phyloP scores from a whole-genome alignment of 1,284 basidiomycete species.

The Ganoderma resinaceum region DNA sequence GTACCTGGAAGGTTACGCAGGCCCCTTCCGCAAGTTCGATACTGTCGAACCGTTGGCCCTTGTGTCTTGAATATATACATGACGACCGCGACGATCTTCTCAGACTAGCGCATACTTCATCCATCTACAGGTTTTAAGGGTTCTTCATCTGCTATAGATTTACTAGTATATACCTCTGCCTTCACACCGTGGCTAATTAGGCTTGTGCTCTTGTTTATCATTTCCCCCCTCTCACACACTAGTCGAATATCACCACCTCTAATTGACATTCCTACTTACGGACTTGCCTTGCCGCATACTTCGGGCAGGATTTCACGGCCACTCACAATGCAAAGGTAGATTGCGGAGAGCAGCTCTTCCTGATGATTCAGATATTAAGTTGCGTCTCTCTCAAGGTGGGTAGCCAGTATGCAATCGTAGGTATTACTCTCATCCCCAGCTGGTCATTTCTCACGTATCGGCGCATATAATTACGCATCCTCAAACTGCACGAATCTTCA shows the following conservation, averaged over 20 bases:
- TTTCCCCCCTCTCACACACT: neutral
- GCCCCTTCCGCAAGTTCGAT: slow-evolving; percentile 38
- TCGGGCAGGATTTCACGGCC: neutral
- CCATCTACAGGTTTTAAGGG: slow-evolving; percentile 5
- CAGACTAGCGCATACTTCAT: neutral
- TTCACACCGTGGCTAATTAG: neutral
- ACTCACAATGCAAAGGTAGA: neutral
- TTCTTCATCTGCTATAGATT: neutral
- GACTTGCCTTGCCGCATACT: neutral
- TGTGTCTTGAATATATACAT: slow-evolving; percentile 11
- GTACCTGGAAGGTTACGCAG: slow-evolving; percentile 37
- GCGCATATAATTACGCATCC: neutral
- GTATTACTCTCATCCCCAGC: neutral
- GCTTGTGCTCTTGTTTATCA: neutral
- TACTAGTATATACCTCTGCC: neutral
- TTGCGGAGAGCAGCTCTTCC: neutral
- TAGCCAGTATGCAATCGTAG: neutral
- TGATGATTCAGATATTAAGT: neutral
- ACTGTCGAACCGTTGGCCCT: slow-evolving; percentile 18
- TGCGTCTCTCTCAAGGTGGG: neutral
- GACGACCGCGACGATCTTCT: neutral
- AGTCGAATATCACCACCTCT: neutral
- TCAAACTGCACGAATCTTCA: neutral
- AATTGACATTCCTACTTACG: neutral
- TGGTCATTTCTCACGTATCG: neutral